Base-by-base conservation (phyloP, 306 rosid genomes). In the Biancaea sappan region DNA sequence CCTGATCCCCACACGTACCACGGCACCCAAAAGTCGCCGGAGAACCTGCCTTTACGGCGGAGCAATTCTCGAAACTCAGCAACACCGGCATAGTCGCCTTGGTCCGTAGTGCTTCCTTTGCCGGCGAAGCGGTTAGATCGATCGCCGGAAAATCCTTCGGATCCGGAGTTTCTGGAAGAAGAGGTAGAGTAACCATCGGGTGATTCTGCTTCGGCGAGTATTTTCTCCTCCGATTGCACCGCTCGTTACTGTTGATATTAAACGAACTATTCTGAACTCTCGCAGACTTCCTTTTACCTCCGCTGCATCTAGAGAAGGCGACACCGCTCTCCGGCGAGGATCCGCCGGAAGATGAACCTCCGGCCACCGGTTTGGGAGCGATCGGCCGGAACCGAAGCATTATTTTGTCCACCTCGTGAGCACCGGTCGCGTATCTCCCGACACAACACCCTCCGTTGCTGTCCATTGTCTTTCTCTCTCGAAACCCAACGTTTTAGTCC, bases 341-440 rank as follows among this genome's bases (percentile, higher is more conserved):
- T 8, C 59, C 67, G 0, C 82, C 80, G 21, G 84, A 65, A 7
- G 6, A 21, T 0, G 80, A 24, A 5, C 53, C 79, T 4, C 86
- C 79, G 51, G 78, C 44, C 24, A 60, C 73, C 1, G 96, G 96
- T 47, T 88, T 92, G 18, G 96, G 96, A 0, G 94, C 96, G 46
- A 92, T 92, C 12, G 98, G 98, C 1, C 96, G 82, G 64, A 82
- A 92, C 14, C 79, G 52, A 0, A 82, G 85, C 98, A 92, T 87
- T 79, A 92, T 92, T 11, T 31, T 83, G 52, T 85, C 77, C 5
- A 85, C 75, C 25, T 70, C 87, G 40, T 77, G 73, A 3, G 80
- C 75, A 2, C 71, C 80, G 1, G 83, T 77, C 18, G 74, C 86
- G 24, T 60, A 81, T 53, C 85, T 82, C 4, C 91, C 83, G 32